These are phyloP conservation scores for Solanum virginianum DNA, from an alignment of 257 asterid species.

Conservation along the genomic window DNA sequence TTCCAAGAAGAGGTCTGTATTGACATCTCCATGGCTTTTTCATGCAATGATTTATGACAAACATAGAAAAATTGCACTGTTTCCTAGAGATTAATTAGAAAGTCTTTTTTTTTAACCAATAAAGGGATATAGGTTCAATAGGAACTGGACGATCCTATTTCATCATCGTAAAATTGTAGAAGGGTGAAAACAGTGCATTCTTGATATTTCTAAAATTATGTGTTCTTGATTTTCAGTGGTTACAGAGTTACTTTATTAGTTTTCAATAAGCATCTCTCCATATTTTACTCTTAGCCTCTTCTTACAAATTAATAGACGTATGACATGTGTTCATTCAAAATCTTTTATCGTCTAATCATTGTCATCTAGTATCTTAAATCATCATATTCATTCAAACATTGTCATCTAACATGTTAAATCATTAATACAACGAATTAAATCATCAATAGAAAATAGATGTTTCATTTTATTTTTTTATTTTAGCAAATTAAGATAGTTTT, in stretches of 20 bases:
- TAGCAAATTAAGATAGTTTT: too few species aligned
- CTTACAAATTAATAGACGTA: neutral
- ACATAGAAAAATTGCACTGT: neutral
- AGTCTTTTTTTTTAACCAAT: too few species aligned
- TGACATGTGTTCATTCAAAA: neutral
- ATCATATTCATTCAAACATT: neutral
- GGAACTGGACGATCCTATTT: too few species aligned
- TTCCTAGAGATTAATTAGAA: neutral
- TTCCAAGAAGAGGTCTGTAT: neutral
- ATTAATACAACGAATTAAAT: too few species aligned
- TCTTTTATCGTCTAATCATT: neutral
- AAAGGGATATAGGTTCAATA: too few species aligned
- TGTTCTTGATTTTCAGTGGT: neutral
- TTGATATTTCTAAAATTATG: neutral
- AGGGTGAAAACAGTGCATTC: neutral
- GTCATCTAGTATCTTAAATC: neutral
- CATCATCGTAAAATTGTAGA: neutral
- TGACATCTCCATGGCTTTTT: neutral
- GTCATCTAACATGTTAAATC: too few species aligned
- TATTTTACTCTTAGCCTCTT: constrained; percentile 28
- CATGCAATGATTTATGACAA: neutral
- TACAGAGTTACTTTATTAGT: neutral
- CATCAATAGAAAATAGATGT: too few species aligned
- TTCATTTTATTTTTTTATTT: too few species aligned
- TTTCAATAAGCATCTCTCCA: constrained; percentile 9